Conservation (phyloP, 176 grass and related monocot genomes). For the Aegilops longissima region DNA sequence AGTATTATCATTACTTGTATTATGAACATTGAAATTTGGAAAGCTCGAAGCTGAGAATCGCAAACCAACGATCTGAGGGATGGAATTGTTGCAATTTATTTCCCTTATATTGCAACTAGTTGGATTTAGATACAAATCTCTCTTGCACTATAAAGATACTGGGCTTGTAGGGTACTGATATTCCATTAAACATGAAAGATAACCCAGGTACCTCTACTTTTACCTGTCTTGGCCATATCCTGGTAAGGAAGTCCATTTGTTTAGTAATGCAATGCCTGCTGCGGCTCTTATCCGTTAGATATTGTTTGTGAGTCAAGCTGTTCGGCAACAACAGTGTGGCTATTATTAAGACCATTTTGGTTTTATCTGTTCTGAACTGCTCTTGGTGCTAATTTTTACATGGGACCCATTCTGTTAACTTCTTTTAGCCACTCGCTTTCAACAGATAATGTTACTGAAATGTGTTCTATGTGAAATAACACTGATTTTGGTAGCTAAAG, state of each 20-base stretch:
- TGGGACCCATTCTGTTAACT: neutral
- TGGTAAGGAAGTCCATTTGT: neutral
- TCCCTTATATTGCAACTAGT: neutral
- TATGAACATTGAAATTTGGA: neutral
- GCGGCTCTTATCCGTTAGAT: neutral
- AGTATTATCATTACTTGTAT: neutral
- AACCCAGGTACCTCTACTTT: neutral
- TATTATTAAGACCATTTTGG: neutral
- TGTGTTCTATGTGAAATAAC: neutral
- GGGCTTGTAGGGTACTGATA: neutral
- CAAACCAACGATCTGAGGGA: neutral
- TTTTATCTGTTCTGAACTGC: neutral
- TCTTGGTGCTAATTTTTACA: neutral
- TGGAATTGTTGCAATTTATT: neutral
- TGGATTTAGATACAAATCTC: neutral
- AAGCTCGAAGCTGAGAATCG: neutral
- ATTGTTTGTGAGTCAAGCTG: neutral
- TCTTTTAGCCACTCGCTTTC: neutral
- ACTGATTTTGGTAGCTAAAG: conserved; percentile 14
- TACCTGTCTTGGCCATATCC: neutral
- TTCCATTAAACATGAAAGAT: neutral
- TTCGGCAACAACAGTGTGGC: neutral
- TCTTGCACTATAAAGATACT: neutral
- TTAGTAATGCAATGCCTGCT: conserved; percentile 7
- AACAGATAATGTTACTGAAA: neutral